phyloP scores from a whole-genome alignment of 345 rosid species.

The Populus nigra region DNA sequence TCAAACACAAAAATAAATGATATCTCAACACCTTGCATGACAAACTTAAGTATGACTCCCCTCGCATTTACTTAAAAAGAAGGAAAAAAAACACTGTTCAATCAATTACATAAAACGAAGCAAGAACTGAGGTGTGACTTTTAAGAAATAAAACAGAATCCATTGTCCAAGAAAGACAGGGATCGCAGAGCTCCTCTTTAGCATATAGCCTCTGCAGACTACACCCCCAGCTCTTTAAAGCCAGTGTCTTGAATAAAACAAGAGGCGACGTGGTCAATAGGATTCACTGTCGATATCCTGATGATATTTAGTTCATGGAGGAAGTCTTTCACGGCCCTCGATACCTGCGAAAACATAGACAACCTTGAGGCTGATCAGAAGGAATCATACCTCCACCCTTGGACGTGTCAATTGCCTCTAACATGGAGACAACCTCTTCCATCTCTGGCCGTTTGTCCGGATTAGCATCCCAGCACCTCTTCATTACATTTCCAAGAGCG shows the following conservation, averaged over 20 bases:
- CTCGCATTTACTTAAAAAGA: too few species aligned
- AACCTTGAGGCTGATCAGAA: constrained; percentile 27
- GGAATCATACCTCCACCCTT: constrained; percentile 40
- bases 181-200: constrained; percentile 13
- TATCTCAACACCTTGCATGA: too few species aligned
- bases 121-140: neutral
- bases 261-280: constrained; percentile 20
- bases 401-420: constrained; percentile 37
- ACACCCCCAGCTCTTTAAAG: constrained; percentile 21
- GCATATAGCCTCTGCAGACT: constrained; percentile 18
- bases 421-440: constrained; percentile 34
- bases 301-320: neutral
- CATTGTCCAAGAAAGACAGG: constrained; percentile 12
- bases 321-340: constrained; percentile 22
- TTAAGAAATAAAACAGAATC: constrained; percentile 27
- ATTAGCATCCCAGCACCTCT: constrained; percentile 42
- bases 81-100: neutral
- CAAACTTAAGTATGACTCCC: too few species aligned
- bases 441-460: constrained; percentile 38
- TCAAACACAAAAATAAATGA: too few species aligned
- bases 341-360: constrained; percentile 32
- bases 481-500: constrained; percentile 37
- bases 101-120: neutral
- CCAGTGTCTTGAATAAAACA: constrained; percentile 17
- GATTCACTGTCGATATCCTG: constrained; percentile 12